Conservation (phyloP, 495 filamentous ascomycete genomes). For the Penicillium pulvis region DNA sequence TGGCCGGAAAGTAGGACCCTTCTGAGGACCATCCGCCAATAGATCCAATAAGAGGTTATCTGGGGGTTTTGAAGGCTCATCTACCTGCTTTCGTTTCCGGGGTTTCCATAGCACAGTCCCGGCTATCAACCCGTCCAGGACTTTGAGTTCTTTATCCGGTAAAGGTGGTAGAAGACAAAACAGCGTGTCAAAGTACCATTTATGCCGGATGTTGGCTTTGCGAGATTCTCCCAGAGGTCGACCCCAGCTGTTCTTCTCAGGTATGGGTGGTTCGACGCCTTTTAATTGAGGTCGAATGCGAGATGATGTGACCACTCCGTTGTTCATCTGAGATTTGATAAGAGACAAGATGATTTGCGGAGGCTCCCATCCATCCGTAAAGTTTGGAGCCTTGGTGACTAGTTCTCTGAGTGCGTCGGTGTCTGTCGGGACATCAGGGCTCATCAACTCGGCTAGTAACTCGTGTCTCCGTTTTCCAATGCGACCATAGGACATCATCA, state of each 20-base stretch:
- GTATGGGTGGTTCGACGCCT: constrained; percentile 52
- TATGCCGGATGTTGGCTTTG: constrained; percentile 56
- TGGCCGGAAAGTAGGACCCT: constrained; percentile 34
- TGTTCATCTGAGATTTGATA: constrained; percentile 40
- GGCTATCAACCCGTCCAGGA: constrained; percentile 58
- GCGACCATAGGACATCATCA: constrained; percentile 73
- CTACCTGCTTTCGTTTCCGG: constrained; percentile 34
- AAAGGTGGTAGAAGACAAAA: constrained; percentile 70
- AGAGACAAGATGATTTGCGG: constrained; percentile 36
- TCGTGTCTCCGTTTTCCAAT: constrained; percentile 66
- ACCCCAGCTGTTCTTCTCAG: constrained; percentile 64
- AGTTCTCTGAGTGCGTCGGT: constrained; percentile 27
- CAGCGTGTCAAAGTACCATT: constrained; percentile 60
- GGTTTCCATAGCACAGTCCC: constrained; percentile 52
- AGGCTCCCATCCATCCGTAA: constrained; percentile 40
- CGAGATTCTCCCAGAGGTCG: constrained; percentile 55
- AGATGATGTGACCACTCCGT: constrained; percentile 22
- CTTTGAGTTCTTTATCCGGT: constrained; percentile 62
- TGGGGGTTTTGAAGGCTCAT: background rate
- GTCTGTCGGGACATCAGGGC: constrained; percentile 32
- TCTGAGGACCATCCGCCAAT: constrained; percentile 36
- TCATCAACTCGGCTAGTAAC: constrained; percentile 54
- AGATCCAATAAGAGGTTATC: constrained; percentile 21
- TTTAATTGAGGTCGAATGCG: constrained; percentile 36
- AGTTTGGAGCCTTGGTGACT: constrained; percentile 19